Base-by-base conservation (phyloP, 768 basidiomycete species). In the Strobilomyces confusus region DNA sequence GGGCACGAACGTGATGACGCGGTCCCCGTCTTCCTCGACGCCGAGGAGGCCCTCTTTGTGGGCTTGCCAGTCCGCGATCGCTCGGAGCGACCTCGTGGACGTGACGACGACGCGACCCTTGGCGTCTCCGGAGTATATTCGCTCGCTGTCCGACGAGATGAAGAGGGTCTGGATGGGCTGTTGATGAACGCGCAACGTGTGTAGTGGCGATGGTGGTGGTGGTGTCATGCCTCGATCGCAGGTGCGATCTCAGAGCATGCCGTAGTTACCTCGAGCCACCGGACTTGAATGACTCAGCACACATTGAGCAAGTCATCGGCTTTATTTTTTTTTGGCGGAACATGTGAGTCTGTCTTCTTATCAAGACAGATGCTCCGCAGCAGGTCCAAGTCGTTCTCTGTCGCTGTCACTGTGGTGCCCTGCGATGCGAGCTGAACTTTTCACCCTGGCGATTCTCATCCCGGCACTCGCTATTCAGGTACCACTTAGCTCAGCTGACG, bases 111-210 rank as follows among this genome's bases (percentile, higher is more conserved):
- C 82, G n/a, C 72, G 78, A 3, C 95, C 95, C 17, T 83, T 78
- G 6, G 78, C 73, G 61, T 98, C 95, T 4, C 87, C 94, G 8
- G 95, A 91, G 71, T 92, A 95, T 6, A 98, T 72, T 17, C 89
- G 75, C 57, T 88, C 81, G 63, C 92, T 91, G 65, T 89, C 82
- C 4, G 73, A 58, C 1, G 92, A 90, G 62, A 92, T 72, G 41
- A 70, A 75, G 33, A 95, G 50, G 0, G 80, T 72, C 49, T 73
- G 80, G 48, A 95, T 69, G 15, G 86, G 78, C 5, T 81, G 73
- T 0, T 77, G 72, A 64, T 98, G 95, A 2, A 79, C 73, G 12
- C 95, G 85, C 25, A 97, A 73, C 20, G 91, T 73, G 59, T 93
- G 89, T 5, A 80, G 73, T 0, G 93, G 95, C 5, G 80, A 69